Conservation (phyloP, 768 basidiomycete species). For the Amanita pallidorosea region DNA sequence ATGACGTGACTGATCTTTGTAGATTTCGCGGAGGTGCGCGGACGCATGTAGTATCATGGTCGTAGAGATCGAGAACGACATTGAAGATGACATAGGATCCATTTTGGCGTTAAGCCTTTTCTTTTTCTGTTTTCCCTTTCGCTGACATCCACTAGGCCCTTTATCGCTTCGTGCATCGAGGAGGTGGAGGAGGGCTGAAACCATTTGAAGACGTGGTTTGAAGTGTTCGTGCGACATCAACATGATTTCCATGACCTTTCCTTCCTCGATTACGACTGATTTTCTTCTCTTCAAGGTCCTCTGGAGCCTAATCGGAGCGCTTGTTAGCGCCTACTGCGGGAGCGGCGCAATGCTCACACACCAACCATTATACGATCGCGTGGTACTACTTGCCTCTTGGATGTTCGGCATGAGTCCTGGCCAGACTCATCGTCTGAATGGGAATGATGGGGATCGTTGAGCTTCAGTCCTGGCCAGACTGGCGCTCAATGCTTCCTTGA, state of each 20-base stretch:
- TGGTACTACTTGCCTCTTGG: not conserved
- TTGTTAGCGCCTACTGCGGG: too few species aligned
- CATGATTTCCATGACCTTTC: too few species aligned
- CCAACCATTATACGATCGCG: not conserved
- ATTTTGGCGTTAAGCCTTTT: not conserved
- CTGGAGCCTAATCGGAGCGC: too few species aligned
- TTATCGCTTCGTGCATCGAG: too few species aligned
- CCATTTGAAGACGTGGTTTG: too few species aligned
- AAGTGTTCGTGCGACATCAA: too few species aligned
- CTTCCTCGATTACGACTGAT: too few species aligned
- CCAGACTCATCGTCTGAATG: not conserved
- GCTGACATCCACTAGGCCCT: not conserved
- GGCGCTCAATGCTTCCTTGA: not conserved
- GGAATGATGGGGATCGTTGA: not conserved
- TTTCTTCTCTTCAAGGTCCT: too few species aligned
- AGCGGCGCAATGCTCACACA: not conserved
- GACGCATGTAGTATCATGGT: too few species aligned
- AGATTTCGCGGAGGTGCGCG: too few species aligned
- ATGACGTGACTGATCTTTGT: not conserved
- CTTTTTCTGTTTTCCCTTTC: not conserved
- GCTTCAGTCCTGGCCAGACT: not conserved
- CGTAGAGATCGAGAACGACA: too few species aligned
- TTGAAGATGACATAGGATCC: not conserved
- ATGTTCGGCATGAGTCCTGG: not conserved
- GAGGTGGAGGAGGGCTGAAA: too few species aligned